Base-by-base conservation (phyloP, 2,329 filamentous ascomycete genomes). In the Fusarium sp. region DNA sequence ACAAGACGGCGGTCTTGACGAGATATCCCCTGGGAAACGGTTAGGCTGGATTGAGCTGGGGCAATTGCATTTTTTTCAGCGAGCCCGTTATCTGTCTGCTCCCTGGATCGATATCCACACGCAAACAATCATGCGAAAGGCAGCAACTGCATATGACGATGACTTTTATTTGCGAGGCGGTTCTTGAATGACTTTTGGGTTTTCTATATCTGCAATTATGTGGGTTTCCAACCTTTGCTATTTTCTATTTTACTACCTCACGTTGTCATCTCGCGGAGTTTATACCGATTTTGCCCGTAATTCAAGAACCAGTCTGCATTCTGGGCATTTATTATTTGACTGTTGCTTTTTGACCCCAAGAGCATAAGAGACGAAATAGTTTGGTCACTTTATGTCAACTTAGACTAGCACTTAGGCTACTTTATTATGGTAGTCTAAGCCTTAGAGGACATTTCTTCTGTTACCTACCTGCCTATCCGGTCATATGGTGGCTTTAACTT, bases 151-250 rank as follows among this genome's bases (percentile, higher is more conserved):
- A 75, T 75, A 73, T 75, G 70, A 74, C 69, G 71, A 72, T 67
- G 70, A 65, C 53, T 70, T 67, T 63, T 69, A 65, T 67, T 70
- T 71, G 73, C 72, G 65, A 75, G 70, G 71, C 71, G 75, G 70
- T 77, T 76, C 69, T 75, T 76, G 73, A 75, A 71, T 65, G 68
- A 73, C 55, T 62, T 76, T 70, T 70, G 58, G 67, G 75, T 75
- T 76, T 51, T 66, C 65, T 45, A 67, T 65, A 64, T 74, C 56
- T 71, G 55, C 60, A 51, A 59, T 60, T 62, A 56, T 47, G 60
- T 70, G 64, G 65, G 63, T 67, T 56, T 68, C 63, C 55, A 43
- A 66, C 63, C 63, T 43, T 53, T 66, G 43, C 34, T 54, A 67
- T 72, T 69, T 68, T 67, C 49, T 69, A 54, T 58, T 68, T 59